phyloP scores from a whole-genome alignment of 139 green algal genomes.

The Chlorella sp. region DNA sequence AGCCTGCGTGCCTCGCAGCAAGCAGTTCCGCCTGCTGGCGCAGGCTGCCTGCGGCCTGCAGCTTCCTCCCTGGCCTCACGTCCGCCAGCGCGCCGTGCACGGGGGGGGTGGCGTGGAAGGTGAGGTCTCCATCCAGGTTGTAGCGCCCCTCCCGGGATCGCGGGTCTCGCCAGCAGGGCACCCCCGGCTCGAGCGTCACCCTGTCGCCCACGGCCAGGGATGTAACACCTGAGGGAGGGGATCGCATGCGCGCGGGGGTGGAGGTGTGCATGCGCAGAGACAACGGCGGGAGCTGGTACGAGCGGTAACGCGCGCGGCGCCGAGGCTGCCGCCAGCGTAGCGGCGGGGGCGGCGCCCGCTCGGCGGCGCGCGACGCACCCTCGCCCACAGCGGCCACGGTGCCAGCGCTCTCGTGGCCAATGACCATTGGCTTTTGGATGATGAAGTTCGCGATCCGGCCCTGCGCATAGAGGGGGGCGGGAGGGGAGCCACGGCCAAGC shows the following conservation, averaged over 20 bases:
- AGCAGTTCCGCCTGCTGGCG: no score
- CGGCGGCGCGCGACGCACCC: no score
- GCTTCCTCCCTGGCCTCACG: background rate
- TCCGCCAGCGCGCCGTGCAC: conserved; percentile 40
- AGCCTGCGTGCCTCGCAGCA: no score
- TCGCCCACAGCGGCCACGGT: no score
- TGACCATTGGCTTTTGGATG: conserved; percentile 40
- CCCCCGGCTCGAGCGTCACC: conserved; percentile 45
- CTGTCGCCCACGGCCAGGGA: conserved; percentile 28
- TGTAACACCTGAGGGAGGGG: background rate
- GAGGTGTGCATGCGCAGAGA: no score
- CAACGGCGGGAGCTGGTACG: no score
- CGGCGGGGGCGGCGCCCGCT: no score
- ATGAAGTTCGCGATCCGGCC: conserved; percentile 48
- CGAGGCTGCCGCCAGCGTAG: no score
- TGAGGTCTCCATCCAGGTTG: conserved; percentile 44
- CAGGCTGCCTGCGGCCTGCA: no score
- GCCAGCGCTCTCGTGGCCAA: conserved; percentile 48
- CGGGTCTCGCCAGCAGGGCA: conserved; percentile 47
- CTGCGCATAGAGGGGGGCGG: background rate
- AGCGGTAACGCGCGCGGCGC: no score
- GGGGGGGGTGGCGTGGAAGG: conserved; percentile 51
- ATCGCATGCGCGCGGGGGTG: no score
- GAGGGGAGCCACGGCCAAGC: background rate
- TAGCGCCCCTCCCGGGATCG: conserved; percentile 37